Evolutionary conservation across 192 early-diverging fungal species (phyloP), one percentile per base, ranked within the genome.

Genomic region (Funneliformis mosseae): DNA sequence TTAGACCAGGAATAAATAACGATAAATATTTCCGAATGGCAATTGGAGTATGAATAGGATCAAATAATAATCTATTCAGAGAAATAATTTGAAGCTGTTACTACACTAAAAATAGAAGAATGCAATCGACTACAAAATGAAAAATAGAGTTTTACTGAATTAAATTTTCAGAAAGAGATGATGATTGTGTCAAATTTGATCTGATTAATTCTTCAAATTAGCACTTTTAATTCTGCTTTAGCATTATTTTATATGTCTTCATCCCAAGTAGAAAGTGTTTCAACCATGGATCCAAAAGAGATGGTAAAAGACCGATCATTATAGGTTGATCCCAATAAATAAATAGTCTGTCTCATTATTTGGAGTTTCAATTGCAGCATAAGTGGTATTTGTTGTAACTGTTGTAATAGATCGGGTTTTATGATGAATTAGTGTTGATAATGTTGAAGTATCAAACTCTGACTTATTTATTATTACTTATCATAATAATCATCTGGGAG

Each of bases 241-340:
- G n/a, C 41, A 5, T 50, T 73, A 5, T 68, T 33, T 27, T 43
- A 8, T 11, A 9, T 43, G 4, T 48, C 25, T n/a, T 8, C 8
- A 39, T 68, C 25, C 46, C n/a, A 73, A 27, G 8, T 48, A 50
- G 12, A 48, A 18, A 48, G 41, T 11, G 38, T 73, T 73, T 73
- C 21, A 73, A 25, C 21, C 33, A n/a, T n/a, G 43, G 70, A 73
- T 73, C 70, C 10, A 73, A 73, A 73, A 48, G 23, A 4, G 43
- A 38, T n/a, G 70, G 43, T 12, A 73, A 48, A 21, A 73, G 25
- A 73, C 70, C 43, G n/a, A 73, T 45, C 46, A 73, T 33, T 50
- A 48, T 18, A 12, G 21, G 27, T 48, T 50, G 1, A 48, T 25
- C 27, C 43, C 41, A 73, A 68, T 68, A 68, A 28, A 41, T 68